Base-by-base conservation (phyloP, 2,329 filamentous ascomycete genomes). In the Plenodomus tracheiphilus region DNA sequence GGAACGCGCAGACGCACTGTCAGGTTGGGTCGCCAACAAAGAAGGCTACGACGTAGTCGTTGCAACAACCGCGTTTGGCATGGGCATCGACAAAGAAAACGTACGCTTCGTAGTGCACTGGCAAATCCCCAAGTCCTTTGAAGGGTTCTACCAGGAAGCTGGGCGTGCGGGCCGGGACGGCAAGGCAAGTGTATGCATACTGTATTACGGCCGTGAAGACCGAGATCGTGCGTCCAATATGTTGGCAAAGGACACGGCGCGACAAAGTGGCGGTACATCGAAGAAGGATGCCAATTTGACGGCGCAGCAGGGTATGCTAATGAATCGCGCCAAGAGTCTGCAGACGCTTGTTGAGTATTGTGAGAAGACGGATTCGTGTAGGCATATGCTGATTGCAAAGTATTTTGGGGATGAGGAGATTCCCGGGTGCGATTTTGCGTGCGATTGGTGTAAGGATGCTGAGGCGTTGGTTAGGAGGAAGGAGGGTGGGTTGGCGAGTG, bases 11-110 rank as follows among this genome's bases (percentile, higher is more conserved):
- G 83, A 88, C 49, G 87, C 87, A 1, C 78, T 92, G 3, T 73
- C 80, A 15, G 81, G 82, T 16, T 93, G 89, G 89, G 85, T 91
- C 39, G 79, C 81, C 46, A 88, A 90, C 68, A 81, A 84, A 45
- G 79, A 82, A 20, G 88, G 88, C 1, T 96, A 94, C 74, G 91
- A 94, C 69, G 85, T 97, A 41, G 93, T 97, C 52, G 91, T 97
- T 21, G 93, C 93, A 1, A 97, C 93, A 0, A 97, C 91, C 1
- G 93, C 93, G 0, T 97, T 97, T 64, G 93, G 93, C 2, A 97
- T 97, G 93, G 93, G 93, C 20, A 97, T 97, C 56, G 92, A 97
- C 72, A 97, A 97, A 72, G 85, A 94, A 43, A 88, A 96, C 61
- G 93, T 97, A 10, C 88, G 93, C 2, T 97, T 97, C 63, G 92